Evolutionary conservation across 805 yeast species (phyloP).

Genomic region (Yarrowia divulgata): DNA sequence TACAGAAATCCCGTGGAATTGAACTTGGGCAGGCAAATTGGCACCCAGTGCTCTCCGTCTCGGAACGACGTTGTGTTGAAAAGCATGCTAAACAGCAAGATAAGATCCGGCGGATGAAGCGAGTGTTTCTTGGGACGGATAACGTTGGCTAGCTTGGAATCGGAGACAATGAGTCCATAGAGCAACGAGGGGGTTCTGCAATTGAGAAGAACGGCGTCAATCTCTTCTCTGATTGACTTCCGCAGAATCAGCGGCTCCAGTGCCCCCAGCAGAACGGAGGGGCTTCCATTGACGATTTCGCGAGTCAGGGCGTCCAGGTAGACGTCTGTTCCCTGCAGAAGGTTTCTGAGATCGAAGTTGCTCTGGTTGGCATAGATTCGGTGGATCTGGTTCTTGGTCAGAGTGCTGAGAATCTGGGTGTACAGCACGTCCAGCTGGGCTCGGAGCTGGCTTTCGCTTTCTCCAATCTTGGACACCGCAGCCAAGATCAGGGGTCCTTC

Average conservation of each 20-base stretch:
- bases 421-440: conserved; percentile 76
- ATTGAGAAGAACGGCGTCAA: conserved; percentile 63
- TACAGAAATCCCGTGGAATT: conserved; percentile 88
- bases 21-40: conserved; percentile 89
- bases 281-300: conserved; percentile 60
- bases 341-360: conserved; percentile 80
- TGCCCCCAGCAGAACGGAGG: conserved; percentile 69
- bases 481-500: conserved; percentile 75
- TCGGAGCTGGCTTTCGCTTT: conserved; percentile 54
- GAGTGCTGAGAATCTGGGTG: conserved; percentile 78
- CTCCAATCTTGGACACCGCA: conserved; percentile 58
- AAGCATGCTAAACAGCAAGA: conserved; percentile 73
- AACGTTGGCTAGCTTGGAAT: conserved; percentile 69
- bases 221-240: conserved; percentile 61
- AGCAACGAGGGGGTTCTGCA: conserved; percentile 63
- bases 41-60: conserved; percentile 83
- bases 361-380: conserved; percentile 73
- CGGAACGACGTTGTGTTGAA: conserved; percentile 62
- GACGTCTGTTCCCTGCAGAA: conserved; percentile 76
- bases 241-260: conserved; percentile 68
- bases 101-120: conserved; percentile 81
- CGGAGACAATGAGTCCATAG: conserved; percentile 76
- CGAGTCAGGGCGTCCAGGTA: conserved; percentile 71
- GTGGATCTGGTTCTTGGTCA: conserved; percentile 79
- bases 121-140: conserved; percentile 80